These are phyloP conservation scores for Coriaria nepalensis DNA, from an alignment of 306 rosid genomes.

Conservation along the genomic window DNA sequence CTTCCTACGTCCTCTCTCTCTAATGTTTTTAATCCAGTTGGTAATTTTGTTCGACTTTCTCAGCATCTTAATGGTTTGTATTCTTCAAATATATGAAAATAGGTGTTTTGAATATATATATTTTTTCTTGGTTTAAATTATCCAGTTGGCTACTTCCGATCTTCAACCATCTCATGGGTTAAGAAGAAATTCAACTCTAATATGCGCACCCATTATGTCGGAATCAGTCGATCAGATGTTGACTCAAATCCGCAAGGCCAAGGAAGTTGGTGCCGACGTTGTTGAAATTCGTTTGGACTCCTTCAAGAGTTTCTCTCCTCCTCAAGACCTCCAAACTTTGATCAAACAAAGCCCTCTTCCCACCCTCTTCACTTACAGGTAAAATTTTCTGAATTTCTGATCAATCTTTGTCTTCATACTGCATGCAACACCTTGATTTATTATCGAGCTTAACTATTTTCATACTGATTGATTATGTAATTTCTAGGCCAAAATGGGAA, in stretches of 20 bases:
- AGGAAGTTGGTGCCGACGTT: conserved; percentile 30
- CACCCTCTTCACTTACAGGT: conserved; percentile 2
- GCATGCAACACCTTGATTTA: background rate
- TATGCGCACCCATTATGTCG: too few species aligned
- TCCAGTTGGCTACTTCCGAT: too few species aligned
- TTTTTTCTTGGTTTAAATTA: too few species aligned
- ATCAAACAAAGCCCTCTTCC: conserved; percentile 20
- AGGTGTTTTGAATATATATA: too few species aligned
- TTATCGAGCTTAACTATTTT: background rate
- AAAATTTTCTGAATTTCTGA: background rate
- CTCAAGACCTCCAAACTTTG: conserved; percentile 22
- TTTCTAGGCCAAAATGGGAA: conserved; percentile 2
- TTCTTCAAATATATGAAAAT: too few species aligned
- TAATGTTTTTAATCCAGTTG: too few species aligned
- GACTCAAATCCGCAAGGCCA: conserved; percentile 28
- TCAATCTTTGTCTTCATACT: background rate
- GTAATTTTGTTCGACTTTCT: too few species aligned
- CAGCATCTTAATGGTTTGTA: too few species aligned
- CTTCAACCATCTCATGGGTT: too few species aligned
- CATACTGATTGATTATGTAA: background rate
- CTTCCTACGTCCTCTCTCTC: too few species aligned
- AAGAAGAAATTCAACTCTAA: too few species aligned
- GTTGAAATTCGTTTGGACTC: conserved; percentile 35
- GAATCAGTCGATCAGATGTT: conserved; percentile 19
- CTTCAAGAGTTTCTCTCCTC: conserved; percentile 23